These are phyloP conservation scores for Globisporangium nagaii DNA, from an alignment of 352 stramenopile species.

Conservation along the genomic window DNA sequence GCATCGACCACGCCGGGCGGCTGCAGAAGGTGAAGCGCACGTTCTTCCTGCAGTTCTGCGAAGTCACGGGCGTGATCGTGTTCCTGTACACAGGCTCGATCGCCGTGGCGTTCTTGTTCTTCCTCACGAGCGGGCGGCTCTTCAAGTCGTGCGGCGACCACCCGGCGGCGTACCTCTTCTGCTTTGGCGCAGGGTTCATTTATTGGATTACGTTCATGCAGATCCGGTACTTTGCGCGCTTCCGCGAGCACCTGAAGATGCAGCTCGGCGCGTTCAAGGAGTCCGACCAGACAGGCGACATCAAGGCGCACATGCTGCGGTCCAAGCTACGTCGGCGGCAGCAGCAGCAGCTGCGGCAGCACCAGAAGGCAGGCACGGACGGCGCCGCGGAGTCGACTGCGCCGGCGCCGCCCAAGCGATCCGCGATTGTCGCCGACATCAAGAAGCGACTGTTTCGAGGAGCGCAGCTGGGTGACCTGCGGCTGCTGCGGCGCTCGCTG, in stretches of 20 bases:
- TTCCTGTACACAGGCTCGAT: conserved; percentile 50
- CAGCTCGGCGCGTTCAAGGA: conserved; percentile 79
- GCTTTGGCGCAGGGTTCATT: conserved; percentile 30
- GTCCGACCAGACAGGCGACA: conserved; percentile 73
- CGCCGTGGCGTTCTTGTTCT: conserved; percentile 47
- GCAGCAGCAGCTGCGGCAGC: conserved; percentile 23
- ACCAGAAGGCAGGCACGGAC: conserved; percentile 13
- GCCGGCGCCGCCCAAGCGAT: conserved; percentile 16
- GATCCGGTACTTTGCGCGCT: conserved; percentile 65
- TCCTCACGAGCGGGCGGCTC: conserved; percentile 42
- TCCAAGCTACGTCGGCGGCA: conserved; percentile 48
- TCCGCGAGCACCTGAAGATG: conserved; percentile 84
- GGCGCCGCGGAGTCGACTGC: neutral
- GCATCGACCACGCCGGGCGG: conserved; percentile 45
- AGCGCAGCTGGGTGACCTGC: conserved; percentile 59
- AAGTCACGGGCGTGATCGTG: conserved; percentile 53
- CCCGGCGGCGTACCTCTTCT: conserved; percentile 42
- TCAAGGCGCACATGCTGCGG: conserved; percentile 61
- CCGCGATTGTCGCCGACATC: conserved; percentile 41
- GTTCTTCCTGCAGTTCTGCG: conserved; percentile 69
- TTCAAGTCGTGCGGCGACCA: conserved; percentile 50
- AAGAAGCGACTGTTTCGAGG: conserved; percentile 72
- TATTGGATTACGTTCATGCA: conserved; percentile 64
- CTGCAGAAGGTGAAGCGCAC: conserved; percentile 80
- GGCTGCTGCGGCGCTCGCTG: conserved; percentile 48